phyloP scores from a whole-genome alignment of 2,329 filamentous ascomycete genomes.

The Phaeoacremonium minimum region DNA sequence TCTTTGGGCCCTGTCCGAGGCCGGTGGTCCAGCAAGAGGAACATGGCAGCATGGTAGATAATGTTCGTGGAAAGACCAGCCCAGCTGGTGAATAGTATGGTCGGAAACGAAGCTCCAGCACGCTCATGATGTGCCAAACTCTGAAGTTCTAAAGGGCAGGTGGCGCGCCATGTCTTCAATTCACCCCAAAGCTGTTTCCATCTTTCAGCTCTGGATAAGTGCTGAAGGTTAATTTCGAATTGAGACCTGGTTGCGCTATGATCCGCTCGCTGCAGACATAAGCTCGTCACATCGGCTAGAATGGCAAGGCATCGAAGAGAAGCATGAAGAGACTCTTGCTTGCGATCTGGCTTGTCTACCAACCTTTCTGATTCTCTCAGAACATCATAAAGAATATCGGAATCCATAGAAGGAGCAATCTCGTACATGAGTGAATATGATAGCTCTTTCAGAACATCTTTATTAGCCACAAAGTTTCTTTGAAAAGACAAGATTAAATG shows the following conservation, averaged over 20 bases:
- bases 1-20: slow-evolving; percentile 1
- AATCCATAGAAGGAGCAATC: slow-evolving; percentile 3
- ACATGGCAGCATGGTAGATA: slow-evolving; percentile 13
- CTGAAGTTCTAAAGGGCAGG: not conserved
- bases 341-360: not conserved
- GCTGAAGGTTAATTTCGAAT: not conserved
- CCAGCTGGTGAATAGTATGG: slow-evolving; percentile 9
- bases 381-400: slow-evolving; percentile 8
- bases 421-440: slow-evolving; percentile 6
- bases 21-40: slow-evolving; percentile 10
- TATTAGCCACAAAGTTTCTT: not conserved
- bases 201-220: not conserved
- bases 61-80: slow-evolving; percentile 11
- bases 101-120: slow-evolving; percentile 7
- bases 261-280: slow-evolving; percentile 3
- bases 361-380: not conserved
- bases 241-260: not conserved
- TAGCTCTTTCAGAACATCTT: slow-evolving; percentile 6
- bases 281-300: slow-evolving; percentile 9
- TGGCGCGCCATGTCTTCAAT: not conserved
- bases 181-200: not conserved
- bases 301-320: slow-evolving; percentile 8
- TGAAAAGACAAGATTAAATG: not conserved
- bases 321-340: slow-evolving; percentile 5
- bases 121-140: slow-evolving; percentile 1